phyloP scores from a whole-genome alignment of 768 basidiomycete species.

The Boletus subcaerulescens region DNA sequence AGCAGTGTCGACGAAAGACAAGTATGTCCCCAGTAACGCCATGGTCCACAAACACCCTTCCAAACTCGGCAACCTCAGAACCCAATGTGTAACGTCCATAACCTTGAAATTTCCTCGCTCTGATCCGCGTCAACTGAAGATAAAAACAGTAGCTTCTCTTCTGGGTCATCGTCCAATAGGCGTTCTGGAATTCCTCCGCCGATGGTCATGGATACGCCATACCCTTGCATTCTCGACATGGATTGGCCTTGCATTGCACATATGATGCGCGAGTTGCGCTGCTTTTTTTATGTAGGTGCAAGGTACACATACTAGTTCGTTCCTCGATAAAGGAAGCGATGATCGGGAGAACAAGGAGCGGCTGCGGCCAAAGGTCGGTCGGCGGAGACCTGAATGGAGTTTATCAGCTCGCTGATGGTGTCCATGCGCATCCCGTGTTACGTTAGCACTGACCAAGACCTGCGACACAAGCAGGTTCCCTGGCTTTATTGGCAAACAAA shows the following conservation, averaged over 20 bases:
- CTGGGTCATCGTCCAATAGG: not conserved
- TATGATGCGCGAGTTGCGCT: too few relatives aligned
- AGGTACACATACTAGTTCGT: not conserved
- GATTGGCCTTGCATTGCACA: too few relatives aligned
- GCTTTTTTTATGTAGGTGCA: not conserved
- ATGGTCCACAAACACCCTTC: not conserved
- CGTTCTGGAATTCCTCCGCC: not conserved
- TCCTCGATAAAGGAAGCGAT: not conserved
- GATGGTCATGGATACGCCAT: not conserved
- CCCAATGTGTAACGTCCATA: too few relatives aligned
- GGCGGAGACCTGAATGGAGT: not conserved
- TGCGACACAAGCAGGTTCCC: not conserved
- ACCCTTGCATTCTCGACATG: too few relatives aligned
- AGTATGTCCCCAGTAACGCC: not conserved
- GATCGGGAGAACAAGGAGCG: not conserved
- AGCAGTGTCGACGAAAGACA: too few relatives aligned
- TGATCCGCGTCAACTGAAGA: too few relatives aligned
- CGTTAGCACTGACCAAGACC: not conserved
- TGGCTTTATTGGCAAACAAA: not conserved
- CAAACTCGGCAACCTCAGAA: not conserved
- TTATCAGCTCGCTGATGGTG: not conserved
- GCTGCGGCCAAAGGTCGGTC: not conserved
- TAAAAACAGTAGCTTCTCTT: not conserved
- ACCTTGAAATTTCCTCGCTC: too few relatives aligned
- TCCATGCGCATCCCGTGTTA: not conserved